Evolutionary conservation across 805 yeast genomes (phyloP), one percentile per base, ranked within the genome.

Genomic region (Cyberlindnera galapagoensis): DNA sequence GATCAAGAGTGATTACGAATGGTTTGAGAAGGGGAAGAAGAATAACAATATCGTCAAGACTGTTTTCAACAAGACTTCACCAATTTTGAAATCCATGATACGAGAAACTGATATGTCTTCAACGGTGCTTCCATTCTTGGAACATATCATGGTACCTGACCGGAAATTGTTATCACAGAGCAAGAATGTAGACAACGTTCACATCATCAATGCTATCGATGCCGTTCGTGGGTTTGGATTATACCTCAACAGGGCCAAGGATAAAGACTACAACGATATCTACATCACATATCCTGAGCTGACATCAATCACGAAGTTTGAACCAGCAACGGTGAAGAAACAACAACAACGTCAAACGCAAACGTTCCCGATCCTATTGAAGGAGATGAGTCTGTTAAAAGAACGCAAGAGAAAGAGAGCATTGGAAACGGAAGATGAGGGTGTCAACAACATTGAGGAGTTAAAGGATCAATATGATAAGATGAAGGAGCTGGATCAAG

Each of bases 381-480:
- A 43, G 18, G 47, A 57, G 29, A 40, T 51, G 9, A 60, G 57
- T 19, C 47, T 49, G 5, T 40, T 44, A 22, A 55, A 43, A 41
- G 52, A 54, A 4, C 54, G 54, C 31, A 60, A 57, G 33, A 54
- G 65, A 40, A 53, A 58, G 21, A 34, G 51, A 8, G 39, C 45
- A 12, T 41, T 49, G 35, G 34, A 45, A 18, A 37, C 34, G n/a
- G 40, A 27, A 3, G 40, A 33, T 4, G 41, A 28, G 3, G 28
- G 30, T 12, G 23, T 18, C 15, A 39, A 36, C 23, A 37, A 47
- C 38, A 20, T 46, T 35, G 34, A 51, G 44, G 13, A 34, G 17
- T 67, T 73, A 56, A 68, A 62, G 37, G 51, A 42, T 17, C 72
- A 69, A 38, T 71, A 72, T 33, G 57, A 52, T 12, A 43, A 49